phyloP scores from a whole-genome alignment of 768 basidiomycete species.

The Daedalea quercina region DNA sequence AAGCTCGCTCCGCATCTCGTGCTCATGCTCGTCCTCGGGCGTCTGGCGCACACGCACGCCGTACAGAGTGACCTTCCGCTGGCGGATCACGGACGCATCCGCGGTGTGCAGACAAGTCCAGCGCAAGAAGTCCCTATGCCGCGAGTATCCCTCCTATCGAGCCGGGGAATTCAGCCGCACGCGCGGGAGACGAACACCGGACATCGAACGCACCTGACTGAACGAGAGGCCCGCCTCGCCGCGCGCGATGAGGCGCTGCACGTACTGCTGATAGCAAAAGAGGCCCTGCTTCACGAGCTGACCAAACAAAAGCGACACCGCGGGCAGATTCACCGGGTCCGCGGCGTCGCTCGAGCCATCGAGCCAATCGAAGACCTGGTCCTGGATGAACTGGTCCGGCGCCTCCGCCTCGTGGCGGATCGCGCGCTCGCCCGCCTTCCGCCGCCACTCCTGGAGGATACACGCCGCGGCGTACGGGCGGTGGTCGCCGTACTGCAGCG shows the following conservation, averaged over 20 bases:
- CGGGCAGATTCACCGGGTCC: slow-evolving; percentile 45
- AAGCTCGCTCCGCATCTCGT: slow-evolving; percentile 65
- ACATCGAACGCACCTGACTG: slow-evolving; percentile 37
- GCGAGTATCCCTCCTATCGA: slow-evolving; percentile 40
- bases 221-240: slow-evolving; percentile 57
- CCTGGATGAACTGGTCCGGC: slow-evolving; percentile 62
- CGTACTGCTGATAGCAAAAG: slow-evolving; percentile 70
- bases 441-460: slow-evolving; percentile 57
- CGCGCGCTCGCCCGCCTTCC: slow-evolving; percentile 55
- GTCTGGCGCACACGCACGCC: slow-evolving; percentile 63
- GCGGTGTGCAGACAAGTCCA: slow-evolving; percentile 66
- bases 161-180: not conserved
- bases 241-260: slow-evolving; percentile 76
- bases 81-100: slow-evolving; percentile 52
- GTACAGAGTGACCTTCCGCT: slow-evolving; percentile 64
- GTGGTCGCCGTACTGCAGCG: slow-evolving; percentile 78
- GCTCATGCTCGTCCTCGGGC: slow-evolving; percentile 65
- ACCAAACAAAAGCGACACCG: slow-evolving; percentile 64
- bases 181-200: no score
- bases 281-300: slow-evolving; percentile 63
- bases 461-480: slow-evolving; percentile 70
- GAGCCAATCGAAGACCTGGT: slow-evolving; percentile 77
- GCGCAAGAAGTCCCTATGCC: slow-evolving; percentile 62
- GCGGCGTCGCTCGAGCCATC: slow-evolving; percentile 58
- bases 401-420: slow-evolving; percentile 53